Evolutionary conservation across 345 rosid genomes (phyloP).

Genomic region (Raphanus raphanistrum): DNA sequence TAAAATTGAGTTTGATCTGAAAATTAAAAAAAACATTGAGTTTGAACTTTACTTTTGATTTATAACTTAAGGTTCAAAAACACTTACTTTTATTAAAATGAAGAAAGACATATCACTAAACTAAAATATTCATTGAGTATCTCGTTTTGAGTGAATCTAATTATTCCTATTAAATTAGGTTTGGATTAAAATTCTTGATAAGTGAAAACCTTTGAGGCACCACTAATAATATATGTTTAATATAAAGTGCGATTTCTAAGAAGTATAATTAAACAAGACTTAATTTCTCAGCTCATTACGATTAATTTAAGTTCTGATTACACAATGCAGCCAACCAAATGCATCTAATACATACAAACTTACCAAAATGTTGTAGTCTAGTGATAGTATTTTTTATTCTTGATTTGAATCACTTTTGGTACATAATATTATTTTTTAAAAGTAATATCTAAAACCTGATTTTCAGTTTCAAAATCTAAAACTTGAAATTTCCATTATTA

Average conservation of each 20-base stretch:
- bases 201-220: background rate
- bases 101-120: background rate
- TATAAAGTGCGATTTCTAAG: too few species aligned
- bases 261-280: background rate
- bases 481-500: too few species aligned
- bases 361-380: too few species aligned
- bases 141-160: background rate
- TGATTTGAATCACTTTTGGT: too few species aligned
- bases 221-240: too few species aligned
- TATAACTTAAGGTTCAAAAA: background rate
- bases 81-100: background rate
- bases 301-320: background rate
- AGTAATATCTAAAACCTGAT: too few species aligned
- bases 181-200: background rate
- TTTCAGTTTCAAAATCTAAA: too few species aligned
- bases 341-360: background rate
- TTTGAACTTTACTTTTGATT: background rate
- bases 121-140: background rate
- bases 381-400: too few species aligned
- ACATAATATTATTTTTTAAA: too few species aligned
- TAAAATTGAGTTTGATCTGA: background rate
- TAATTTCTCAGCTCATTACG: too few species aligned
- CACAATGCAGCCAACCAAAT: constrained; percentile 9
- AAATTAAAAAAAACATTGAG: background rate
- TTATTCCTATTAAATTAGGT: background rate